Percentiles rank a stretch among this genome's conserved stretches.
These are phyloP conservation scores for Oryza australiensis DNA, from an alignment of 176 grass and related monocot genomes.

Conservation along the genomic window DNA sequence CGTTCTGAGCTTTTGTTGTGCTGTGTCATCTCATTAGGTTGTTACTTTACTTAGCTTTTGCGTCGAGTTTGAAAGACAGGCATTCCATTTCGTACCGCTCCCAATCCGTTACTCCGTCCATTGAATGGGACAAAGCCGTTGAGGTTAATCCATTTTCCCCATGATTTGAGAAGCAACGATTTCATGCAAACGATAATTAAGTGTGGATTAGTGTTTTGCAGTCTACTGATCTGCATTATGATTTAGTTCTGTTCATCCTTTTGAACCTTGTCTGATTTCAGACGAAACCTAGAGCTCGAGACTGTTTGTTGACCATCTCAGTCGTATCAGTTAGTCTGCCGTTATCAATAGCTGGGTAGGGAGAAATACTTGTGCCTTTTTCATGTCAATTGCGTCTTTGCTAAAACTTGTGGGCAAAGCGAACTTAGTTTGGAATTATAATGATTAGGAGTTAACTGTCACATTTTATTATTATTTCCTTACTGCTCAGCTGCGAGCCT, in stretches of 20 bases:
- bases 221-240: background rate
- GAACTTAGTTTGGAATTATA: slow-evolving; percentile 18
- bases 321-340: slow-evolving; percentile 36
- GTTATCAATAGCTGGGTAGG: slow-evolving; percentile 2
- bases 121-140: background rate
- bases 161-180: background rate
- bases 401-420: slow-evolving; percentile 38
- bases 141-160: background rate
- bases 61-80: background rate
- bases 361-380: slow-evolving; percentile 9
- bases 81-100: background rate
- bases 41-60: background rate
- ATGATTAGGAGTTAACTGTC: slow-evolving; percentile 46
- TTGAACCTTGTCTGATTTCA: slow-evolving; percentile 12
- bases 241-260: background rate
- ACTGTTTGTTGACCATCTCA: slow-evolving; percentile 34
- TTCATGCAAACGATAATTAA: background rate
- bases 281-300: background rate
- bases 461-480: background rate
- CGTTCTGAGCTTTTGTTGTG: background rate
- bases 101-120: background rate
- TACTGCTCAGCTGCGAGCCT: background rate
- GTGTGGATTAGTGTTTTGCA: background rate
- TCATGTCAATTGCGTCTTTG: background rate
- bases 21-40: background rate